A percentile compares a stretch with the other conserved stretches of the same genome.
Evolutionary conservation across 2,329 filamentous ascomycete species (phyloP).

Genomic region (Dothideomycetidae sp.): DNA sequence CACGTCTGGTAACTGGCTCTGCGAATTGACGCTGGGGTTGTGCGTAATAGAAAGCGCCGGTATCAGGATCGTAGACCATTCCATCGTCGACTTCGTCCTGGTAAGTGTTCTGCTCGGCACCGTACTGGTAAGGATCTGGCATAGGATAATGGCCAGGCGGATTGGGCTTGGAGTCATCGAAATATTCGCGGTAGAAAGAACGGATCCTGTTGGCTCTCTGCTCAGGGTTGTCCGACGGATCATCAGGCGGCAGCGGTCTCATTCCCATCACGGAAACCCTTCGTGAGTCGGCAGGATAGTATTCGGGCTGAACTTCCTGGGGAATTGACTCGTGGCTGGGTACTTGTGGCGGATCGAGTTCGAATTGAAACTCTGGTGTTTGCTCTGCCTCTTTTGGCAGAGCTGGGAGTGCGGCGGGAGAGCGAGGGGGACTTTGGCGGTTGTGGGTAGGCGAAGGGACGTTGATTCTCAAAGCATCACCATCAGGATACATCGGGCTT

Average conservation of each 20-base stretch:
- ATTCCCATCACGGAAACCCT: constrained; percentile 45
- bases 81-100: constrained; percentile 55
- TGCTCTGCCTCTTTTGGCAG: constrained; percentile 1
- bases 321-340: constrained; percentile 6
- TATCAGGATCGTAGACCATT: constrained; percentile 40
- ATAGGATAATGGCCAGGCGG: constrained; percentile 21
- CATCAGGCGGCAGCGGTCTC: constrained; percentile 76
- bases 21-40: constrained; percentile 48
- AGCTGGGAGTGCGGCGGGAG: constrained; percentile 4
- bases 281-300: constrained; percentile 26
- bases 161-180: constrained; percentile 60
- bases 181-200: constrained; percentile 99
- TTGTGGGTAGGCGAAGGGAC: constrained; percentile 7
- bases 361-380: constrained; percentile 3
- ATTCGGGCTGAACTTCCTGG: constrained; percentile 1
- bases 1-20: constrained; percentile 71
- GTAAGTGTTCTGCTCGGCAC: constrained; percentile 59
- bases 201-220: constrained; percentile 89
- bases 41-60: constrained; percentile 47
- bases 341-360: constrained; percentile 1
- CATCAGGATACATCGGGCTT: background rate
- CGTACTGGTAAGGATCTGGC: constrained; percentile 37
- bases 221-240: constrained; percentile 81
- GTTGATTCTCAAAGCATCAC: constrained; percentile 7
- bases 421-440: constrained; percentile 5